Percentiles rank a stretch among this genome's conserved stretches.
Conservation (phyloP, 2,329 filamentous ascomycete species). For the Pestalotiopsis sp. region DNA sequence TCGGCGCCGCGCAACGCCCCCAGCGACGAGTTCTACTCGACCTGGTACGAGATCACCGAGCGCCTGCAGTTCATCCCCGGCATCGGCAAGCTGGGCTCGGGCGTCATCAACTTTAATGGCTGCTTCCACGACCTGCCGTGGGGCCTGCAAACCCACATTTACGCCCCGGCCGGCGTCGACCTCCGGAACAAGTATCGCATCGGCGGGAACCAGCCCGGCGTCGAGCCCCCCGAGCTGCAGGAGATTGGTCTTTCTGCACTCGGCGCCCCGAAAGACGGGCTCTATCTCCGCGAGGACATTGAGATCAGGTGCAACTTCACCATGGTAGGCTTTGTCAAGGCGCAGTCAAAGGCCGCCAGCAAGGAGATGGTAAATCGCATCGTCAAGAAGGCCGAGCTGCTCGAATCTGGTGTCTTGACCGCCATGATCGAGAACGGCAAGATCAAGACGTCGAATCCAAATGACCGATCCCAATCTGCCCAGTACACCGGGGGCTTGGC, state of each 20-base stretch:
- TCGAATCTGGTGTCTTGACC: conserved; percentile 66
- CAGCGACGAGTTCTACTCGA: conserved; percentile 71
- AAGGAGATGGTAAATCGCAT: conserved; percentile 70
- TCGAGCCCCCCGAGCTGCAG: conserved; percentile 61
- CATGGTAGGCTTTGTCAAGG: conserved; percentile 66
- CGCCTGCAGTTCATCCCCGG: conserved; percentile 70
- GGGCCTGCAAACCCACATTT: conserved; percentile 73
- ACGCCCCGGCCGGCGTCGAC: conserved; percentile 68
- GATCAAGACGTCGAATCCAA: conserved; percentile 60
- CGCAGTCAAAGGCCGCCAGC: conserved; percentile 66
- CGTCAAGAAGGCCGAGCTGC: conserved; percentile 71
- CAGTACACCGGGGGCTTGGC: conserved; percentile 23
- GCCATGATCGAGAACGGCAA: conserved; percentile 70
- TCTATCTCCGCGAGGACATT: conserved; percentile 72
- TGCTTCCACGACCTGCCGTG: conserved; percentile 75
- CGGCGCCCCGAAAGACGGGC: conserved; percentile 63
- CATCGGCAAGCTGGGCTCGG: conserved; percentile 64
- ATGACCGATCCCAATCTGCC: conserved; percentile 30
- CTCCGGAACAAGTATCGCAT: conserved; percentile 70
- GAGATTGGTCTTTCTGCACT: conserved; percentile 64
- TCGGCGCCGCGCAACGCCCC: conserved; percentile 68
- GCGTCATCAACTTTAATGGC: conserved; percentile 69
- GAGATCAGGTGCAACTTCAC: conserved; percentile 72
- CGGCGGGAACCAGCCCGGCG: conserved; percentile 67
- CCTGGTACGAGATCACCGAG: conserved; percentile 75